Base-by-base conservation (phyloP, 192 early-diverging fungal species). In the Podila epigama region DNA sequence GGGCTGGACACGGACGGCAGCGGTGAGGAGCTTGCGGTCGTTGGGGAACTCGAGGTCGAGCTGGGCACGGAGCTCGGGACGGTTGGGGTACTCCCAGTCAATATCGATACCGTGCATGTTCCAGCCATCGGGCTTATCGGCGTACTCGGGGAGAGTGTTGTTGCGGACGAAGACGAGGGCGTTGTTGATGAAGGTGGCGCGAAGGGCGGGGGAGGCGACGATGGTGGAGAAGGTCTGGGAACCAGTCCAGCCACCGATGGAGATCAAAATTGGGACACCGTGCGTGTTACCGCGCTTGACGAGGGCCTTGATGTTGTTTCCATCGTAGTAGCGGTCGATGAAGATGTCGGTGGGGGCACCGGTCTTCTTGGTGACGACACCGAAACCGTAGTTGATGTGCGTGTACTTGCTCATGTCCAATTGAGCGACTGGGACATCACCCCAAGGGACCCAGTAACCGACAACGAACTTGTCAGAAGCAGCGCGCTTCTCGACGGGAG, bases 211-310 rank as follows among this genome's bases (percentile, higher is more conserved):
- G 28, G 79, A 79, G n/a, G 81, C 75, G 52, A 84, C 84, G 63
- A 92, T 85, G 2, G 81, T 57, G 12, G 86, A 89, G 57, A 92
- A 82, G 15, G 79, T 79, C 68, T 90, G 85, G 2, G 90, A 91
- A 18, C 92, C 91, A 15, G 88, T 91, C 92, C 92, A 93, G 20
- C 92, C 92, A 57, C 92, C 92, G 27, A 92, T 82, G 8, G 87
- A 83, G 15, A 93, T 51, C 16, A 89, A 60, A 15, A 93, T 77
- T 12, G 66, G 66, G 20, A 77, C 73, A 40, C 73, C 73, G 5
- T 28, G 37, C 60, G 67, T 29, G 60, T 77, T 68, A 55, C 73
- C 73, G 20, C 73, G 73, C 10, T 39, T 50, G 42, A 77, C 73
- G 12, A 77, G 56, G 10, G 65, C 73, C 20, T 61, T 53, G 32